phyloP scores from a whole-genome alignment of 2,329 filamentous ascomycete genomes.

The Ophiocordyceps camponoti-floridani region DNA sequence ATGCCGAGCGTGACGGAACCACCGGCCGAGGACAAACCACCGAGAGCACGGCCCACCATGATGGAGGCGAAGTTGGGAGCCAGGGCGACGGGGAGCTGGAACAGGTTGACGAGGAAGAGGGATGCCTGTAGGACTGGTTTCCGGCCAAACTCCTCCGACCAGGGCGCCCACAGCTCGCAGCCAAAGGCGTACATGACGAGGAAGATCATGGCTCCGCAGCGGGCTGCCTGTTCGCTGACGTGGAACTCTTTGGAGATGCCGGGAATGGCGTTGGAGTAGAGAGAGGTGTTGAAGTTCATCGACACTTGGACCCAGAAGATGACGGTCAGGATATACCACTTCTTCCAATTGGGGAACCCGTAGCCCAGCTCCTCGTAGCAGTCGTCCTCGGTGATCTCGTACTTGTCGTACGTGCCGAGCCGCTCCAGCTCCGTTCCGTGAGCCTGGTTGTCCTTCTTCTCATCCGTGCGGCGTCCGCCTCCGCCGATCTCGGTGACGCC shows the following conservation, averaged over 20 bases:
- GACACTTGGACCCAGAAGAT: constrained; percentile 59
- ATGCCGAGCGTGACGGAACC: constrained; percentile 59
- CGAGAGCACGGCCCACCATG: constrained; percentile 51
- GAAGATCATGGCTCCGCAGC: constrained; percentile 62
- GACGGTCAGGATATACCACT: constrained; percentile 56
- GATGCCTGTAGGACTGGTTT: constrained; percentile 58
- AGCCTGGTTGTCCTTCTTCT: constrained; percentile 1
- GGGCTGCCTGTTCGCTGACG: constrained; percentile 50
- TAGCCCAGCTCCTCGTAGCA: constrained; percentile 51
- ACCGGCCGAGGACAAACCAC: constrained; percentile 53
- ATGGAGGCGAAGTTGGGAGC: constrained; percentile 56
- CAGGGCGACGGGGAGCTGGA: constrained; percentile 53
- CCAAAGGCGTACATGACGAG: constrained; percentile 68
- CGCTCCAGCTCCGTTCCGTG: constrained; percentile 13
- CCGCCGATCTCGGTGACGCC: constrained; percentile 2
- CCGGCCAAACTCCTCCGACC: constrained; percentile 69
- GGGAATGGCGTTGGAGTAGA: constrained; percentile 51
- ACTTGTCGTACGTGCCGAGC: constrained; percentile 19
- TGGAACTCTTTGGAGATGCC: constrained; percentile 50
- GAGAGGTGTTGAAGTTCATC: constrained; percentile 64
- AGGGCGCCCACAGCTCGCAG: constrained; percentile 77
- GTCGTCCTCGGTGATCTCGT: constrained; percentile 34
- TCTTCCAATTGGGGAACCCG: constrained; percentile 40
- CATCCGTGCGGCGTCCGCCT: background rate
- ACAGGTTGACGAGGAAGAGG: constrained; percentile 61